These are phyloP conservation scores for Solanum habrochaites DNA, from an alignment of 257 asterid genomes.

Conservation along the genomic window DNA sequence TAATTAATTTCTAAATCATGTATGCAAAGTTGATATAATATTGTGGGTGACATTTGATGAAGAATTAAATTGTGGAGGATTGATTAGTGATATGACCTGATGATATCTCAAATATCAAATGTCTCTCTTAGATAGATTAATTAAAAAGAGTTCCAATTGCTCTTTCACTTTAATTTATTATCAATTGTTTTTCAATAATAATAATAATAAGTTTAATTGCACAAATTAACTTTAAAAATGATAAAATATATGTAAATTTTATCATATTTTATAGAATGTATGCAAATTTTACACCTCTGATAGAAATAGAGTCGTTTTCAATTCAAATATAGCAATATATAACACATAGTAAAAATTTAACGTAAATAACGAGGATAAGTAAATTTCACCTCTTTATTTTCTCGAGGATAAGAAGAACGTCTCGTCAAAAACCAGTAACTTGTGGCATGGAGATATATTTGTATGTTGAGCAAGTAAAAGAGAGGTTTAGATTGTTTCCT, in stretches of 20 bases:
- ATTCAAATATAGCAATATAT: too few relatives aligned
- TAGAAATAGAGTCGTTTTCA: too few relatives aligned
- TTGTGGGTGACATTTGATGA: neutral
- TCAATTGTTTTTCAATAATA: neutral
- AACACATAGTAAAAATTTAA: too few relatives aligned
- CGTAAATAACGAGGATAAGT: too few relatives aligned
- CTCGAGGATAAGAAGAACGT: neutral
- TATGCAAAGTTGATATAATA: neutral
- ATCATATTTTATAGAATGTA: too few relatives aligned
- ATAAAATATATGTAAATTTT: too few relatives aligned
- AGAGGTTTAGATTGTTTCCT: neutral
- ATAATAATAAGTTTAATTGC: too few relatives aligned
- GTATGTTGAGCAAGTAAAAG: neutral
- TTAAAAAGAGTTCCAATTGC: neutral
- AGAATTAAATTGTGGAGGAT: neutral
- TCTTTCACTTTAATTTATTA: too few relatives aligned
- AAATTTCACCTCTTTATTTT: neutral
- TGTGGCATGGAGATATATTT: neutral
- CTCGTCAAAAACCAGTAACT: neutral
- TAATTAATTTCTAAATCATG: neutral
- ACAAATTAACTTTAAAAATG: too few relatives aligned
- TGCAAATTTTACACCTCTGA: too few relatives aligned
- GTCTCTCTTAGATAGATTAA: neutral
- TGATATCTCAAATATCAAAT: neutral
- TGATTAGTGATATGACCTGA: neutral